Evolutionary conservation across 1,284 basidiomycete species (phyloP).

Genomic region (Coriolopsis trogii): DNA sequence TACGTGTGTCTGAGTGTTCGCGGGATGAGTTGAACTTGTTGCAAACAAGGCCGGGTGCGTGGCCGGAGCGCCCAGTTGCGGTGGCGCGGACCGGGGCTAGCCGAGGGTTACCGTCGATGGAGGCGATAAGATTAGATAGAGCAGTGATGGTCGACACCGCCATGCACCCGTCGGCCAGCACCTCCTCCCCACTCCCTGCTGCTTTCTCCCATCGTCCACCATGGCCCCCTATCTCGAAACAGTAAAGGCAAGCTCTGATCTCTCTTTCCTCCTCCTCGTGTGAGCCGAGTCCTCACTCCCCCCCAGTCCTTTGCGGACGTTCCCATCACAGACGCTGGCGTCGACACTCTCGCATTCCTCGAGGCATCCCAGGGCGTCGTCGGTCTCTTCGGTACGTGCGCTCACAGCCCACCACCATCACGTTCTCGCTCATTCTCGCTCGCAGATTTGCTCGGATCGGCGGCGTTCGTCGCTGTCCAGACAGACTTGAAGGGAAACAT

Average conservation of each 20-base stretch:
- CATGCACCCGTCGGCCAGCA: slow-evolving; percentile 17
- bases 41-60: too few species aligned
- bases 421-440: background rate
- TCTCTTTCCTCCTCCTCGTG: background rate
- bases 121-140: slow-evolving; percentile 13
- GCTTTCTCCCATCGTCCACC: slow-evolving; percentile 10
- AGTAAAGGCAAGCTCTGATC: slow-evolving; percentile 60
- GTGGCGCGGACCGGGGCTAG: too few species aligned
- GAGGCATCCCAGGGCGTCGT: slow-evolving; percentile 91
- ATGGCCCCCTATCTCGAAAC: slow-evolving; percentile 91
- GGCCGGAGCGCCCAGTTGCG: too few species aligned
- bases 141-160: slow-evolving; percentile 1
- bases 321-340: slow-evolving; percentile 81
- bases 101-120: too few species aligned
- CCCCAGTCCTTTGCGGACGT: slow-evolving; percentile 91
- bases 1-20: too few species aligned
- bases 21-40: too few species aligned
- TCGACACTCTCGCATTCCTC: slow-evolving; percentile 89
- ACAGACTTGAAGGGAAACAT: slow-evolving; percentile 94
- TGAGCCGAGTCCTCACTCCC: slow-evolving; percentile 1
- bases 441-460: slow-evolving; percentile 85
- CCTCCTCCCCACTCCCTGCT: slow-evolving; percentile 10
- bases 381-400: slow-evolving; percentile 82
- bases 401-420: background rate
- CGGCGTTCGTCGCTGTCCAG: slow-evolving; percentile 87